Percentiles rank a stretch among this genome's conserved stretches.
Evolutionary conservation across 2,329 filamentous ascomycete species (phyloP).

Genomic region (Fusarium proliferatum): DNA sequence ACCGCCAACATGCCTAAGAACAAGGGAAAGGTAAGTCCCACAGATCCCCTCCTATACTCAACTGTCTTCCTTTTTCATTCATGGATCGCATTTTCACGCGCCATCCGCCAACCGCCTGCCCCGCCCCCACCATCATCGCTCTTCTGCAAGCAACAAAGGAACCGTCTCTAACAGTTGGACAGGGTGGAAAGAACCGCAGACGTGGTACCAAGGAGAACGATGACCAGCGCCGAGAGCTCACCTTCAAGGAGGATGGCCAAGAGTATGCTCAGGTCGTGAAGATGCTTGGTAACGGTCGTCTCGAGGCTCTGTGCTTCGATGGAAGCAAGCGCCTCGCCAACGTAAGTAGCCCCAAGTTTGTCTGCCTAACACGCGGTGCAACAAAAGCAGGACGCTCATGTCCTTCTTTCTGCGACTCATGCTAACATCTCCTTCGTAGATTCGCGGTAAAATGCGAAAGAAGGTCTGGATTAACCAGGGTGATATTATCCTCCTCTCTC

Average conservation of each 20-base stretch:
- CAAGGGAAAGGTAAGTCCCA: constrained; percentile 88
- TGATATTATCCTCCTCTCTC: constrained; percentile 88
- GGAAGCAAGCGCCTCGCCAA: constrained; percentile 65
- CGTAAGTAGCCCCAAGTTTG: constrained; percentile 44
- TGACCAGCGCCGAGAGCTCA: constrained; percentile 98
- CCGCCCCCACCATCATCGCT: constrained; percentile 46
- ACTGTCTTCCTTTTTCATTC: background rate
- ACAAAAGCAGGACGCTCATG: background rate
- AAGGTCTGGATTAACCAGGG: constrained; percentile 99
- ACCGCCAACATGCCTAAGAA: constrained; percentile 89
- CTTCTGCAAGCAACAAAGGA: constrained; percentile 17
- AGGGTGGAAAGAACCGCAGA: constrained; percentile 98
- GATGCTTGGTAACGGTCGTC: constrained; percentile 95
- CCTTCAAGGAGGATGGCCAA: constrained; percentile 99
- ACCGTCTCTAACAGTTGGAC: constrained; percentile 46
- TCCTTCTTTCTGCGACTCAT: constrained; percentile 46
- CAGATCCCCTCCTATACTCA: background rate
- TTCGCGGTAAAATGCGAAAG: constrained; percentile 95
- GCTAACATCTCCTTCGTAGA: constrained; percentile 70
- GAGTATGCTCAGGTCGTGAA: constrained; percentile 71
- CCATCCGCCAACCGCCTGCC: constrained; percentile 29
- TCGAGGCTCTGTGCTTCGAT: constrained; percentile 95
- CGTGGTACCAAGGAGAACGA: constrained; percentile 99
- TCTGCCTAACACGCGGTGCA: background rate
- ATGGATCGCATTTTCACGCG: constrained; percentile 25